Conservation (phyloP, 176 grass and related monocot species). For the Triticum monococcum region DNA sequence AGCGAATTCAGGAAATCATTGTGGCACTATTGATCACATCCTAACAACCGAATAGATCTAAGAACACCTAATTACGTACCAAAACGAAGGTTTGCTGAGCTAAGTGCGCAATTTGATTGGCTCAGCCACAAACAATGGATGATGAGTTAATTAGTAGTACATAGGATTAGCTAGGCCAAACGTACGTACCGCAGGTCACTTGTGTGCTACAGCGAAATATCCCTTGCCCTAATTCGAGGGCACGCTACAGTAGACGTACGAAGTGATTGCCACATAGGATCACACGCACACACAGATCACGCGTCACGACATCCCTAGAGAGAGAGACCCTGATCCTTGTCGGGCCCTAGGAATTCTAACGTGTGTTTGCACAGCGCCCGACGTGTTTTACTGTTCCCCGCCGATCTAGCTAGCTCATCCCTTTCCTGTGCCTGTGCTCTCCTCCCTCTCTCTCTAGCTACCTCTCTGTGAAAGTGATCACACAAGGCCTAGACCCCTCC, state of each 20-base stretch:
- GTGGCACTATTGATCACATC: background rate
- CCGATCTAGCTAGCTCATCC: conserved; percentile 37
- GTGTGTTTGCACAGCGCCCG: conserved; percentile 33
- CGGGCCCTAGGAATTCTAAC: conserved; percentile 20
- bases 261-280: conserved; percentile 24
- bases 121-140: background rate
- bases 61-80: background rate
- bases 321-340: background rate
- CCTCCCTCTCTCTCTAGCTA: conserved; percentile 6
- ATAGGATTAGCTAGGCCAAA: background rate
- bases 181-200: background rate
- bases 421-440: conserved; percentile 29
- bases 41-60: background rate
- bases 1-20: background rate
- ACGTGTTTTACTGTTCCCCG: conserved; percentile 61
- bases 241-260: conserved; percentile 22
- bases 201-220: conserved; percentile 17
- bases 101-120: background rate
- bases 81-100: background rate
- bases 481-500: conserved; percentile 36
- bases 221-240: conserved; percentile 38
- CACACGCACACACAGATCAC: background rate
- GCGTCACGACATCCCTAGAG: background rate
- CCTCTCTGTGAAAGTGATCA: conserved; percentile 41
- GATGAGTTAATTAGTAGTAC: background rate